Evolutionary conservation across 1,284 basidiomycete genomes (phyloP), one percentile per base, ranked within the genome.

Genomic region (Filobasidium uniguttulatum): DNA sequence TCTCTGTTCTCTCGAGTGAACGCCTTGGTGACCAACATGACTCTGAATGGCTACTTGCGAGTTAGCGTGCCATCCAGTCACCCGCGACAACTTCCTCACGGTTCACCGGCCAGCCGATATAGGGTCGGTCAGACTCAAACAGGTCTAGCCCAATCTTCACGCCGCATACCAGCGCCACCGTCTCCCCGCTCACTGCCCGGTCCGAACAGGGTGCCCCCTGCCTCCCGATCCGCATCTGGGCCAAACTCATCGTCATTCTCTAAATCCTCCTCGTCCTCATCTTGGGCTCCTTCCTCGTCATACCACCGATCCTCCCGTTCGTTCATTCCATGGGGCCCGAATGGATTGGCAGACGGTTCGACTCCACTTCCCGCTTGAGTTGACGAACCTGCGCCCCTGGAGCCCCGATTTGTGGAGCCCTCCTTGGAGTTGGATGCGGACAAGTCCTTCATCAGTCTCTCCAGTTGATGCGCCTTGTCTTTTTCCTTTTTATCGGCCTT

Each of bases 361-460:
- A 55, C 49, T 17, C 51, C 46, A 34, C 56, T 54, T 50, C 12
- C 58, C 77, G 37, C 25, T 76, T n/a, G n/a, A n/a, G n/a, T n/a
- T n/a, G n/a, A n/a, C 76, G 37, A 69, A 71, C 70, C 60, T 77
- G 76, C 78, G 79, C 82, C 38, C 66, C 55, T 60, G 57, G 36
- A 77, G 72, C 52, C 49, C 49, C 49, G 53, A 26, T 10, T 22
- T 20, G 19, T 14, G 33, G 19, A 38, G 49, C 38, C 46, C 9
- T 29, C 73, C 68, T 59, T 77, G 73, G 77, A 81, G 80, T 44
- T 67, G 69, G 83, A 80, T 36, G 91, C 75, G 8, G 77, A 76
- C 60, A 97, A 81, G 69, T 97, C 93, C 53, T 77, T 75, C 81
- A 96, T 83, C 54, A 96, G 71, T 26, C 82, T 74, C 55, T 77